These are phyloP conservation scores for Lachnum nothofagi DNA, from an alignment of 2,329 filamentous ascomycete species.

Conservation along the genomic window DNA sequence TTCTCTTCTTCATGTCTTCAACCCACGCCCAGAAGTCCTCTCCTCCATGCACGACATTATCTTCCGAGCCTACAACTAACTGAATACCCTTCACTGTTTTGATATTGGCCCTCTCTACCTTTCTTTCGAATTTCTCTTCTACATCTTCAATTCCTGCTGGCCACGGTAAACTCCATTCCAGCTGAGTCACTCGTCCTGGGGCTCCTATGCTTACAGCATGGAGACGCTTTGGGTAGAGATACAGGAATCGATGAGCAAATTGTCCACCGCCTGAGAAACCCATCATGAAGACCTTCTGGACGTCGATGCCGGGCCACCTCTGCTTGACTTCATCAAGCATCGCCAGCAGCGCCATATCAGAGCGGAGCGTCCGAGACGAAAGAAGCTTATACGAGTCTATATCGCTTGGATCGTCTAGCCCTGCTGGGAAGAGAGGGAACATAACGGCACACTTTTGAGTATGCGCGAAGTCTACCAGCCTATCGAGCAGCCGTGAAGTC, in stretches of 20 bases:
- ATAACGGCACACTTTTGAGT: constrained; percentile 24
- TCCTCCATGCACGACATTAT: constrained; percentile 19
- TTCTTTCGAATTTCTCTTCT: constrained; percentile 14
- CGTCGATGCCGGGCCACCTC: constrained; percentile 30
- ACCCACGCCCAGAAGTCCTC: constrained; percentile 26
- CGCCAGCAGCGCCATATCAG: constrained; percentile 27
- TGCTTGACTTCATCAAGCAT: constrained; percentile 31
- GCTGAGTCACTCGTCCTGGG: constrained; percentile 27
- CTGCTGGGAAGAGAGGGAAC: constrained; percentile 31
- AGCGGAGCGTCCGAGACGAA: constrained; percentile 14
- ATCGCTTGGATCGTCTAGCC: constrained; percentile 30
- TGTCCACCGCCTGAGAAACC: constrained; percentile 34
- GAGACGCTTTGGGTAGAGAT: constrained; percentile 31
- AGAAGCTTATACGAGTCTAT: constrained; percentile 31
- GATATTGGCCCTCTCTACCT: constrained; percentile 16
- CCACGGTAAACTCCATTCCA: constrained; percentile 25
- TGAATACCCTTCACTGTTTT: constrained; percentile 17
- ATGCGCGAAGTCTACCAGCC: background rate
- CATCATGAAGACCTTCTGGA: constrained; percentile 27
- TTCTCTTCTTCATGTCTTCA: background rate
- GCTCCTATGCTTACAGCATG: constrained; percentile 31
- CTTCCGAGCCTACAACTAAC: constrained; percentile 23
- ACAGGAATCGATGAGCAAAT: constrained; percentile 32
- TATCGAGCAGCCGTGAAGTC: constrained; percentile 1
- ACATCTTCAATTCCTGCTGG: constrained; percentile 22